Evolutionary conservation across 1,284 basidiomycete genomes (phyloP).

Genomic region (Apiotrichum brassicae): DNA sequence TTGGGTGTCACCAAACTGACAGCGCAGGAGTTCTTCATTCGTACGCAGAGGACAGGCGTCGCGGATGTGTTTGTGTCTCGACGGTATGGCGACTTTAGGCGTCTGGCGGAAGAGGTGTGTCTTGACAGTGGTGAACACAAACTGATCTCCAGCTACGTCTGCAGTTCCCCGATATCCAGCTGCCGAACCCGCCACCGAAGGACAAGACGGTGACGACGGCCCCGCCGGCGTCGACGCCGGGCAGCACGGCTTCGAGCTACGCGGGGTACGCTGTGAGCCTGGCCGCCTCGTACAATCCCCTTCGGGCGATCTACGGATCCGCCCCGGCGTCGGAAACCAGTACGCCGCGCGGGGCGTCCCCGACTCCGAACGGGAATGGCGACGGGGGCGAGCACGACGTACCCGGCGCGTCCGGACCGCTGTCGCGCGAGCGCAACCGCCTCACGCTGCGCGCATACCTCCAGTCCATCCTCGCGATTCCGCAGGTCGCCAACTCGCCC

Average conservation of each 20-base stretch:
- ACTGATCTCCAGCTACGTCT: slow-evolving; percentile 60
- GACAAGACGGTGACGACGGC: slow-evolving; percentile 64
- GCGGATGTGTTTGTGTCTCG: slow-evolving; percentile 82
- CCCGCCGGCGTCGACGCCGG: slow-evolving; percentile 12
- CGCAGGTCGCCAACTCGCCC: slow-evolving; percentile 71
- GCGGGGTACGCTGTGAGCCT: slow-evolving; percentile 20
- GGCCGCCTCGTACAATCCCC: slow-evolving; percentile 38
- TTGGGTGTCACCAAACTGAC: background rate
- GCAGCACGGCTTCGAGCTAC: background rate
- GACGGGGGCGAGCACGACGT: background rate
- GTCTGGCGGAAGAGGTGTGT: slow-evolving; percentile 72
- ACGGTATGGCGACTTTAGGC: slow-evolving; percentile 89
- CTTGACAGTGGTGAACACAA: background rate
- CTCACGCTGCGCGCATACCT: slow-evolving; percentile 90
- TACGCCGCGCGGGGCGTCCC: slow-evolving; percentile 3
- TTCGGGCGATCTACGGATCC: slow-evolving; percentile 46
- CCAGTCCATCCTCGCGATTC: slow-evolving; percentile 67
- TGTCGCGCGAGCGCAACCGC: slow-evolving; percentile 89
- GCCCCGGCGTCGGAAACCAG: slow-evolving; percentile 22
- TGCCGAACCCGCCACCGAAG: slow-evolving; percentile 76
- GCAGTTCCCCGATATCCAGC: slow-evolving; percentile 68
- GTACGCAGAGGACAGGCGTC: slow-evolving; percentile 67
- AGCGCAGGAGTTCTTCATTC: slow-evolving; percentile 87
- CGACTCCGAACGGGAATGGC: background rate
- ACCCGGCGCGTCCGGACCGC: slow-evolving; percentile 39